Evolutionary conservation across 306 rosid species (phyloP).

Genomic region (Rosa chinensis): DNA sequence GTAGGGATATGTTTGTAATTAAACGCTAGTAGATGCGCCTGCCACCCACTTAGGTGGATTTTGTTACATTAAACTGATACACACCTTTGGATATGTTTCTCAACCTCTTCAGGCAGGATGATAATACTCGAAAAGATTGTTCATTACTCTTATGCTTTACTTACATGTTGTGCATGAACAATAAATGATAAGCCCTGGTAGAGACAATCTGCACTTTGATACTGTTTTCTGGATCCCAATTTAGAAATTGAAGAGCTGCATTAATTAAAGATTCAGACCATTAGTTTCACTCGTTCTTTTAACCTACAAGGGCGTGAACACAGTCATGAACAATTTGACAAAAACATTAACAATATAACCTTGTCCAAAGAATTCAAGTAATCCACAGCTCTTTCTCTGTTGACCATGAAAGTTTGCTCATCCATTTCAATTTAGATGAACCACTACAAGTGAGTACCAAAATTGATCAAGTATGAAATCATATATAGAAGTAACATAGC

Average conservation of each 20-base stretch:
- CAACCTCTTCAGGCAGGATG: not conserved
- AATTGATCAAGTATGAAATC: not conserved
- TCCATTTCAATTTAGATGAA: conserved; percentile 95
- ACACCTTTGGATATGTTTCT: not conserved
- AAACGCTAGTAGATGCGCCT: conserved; percentile 99
- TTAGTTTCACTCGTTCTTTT: not conserved
- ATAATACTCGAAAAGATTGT: conserved; percentile 1
- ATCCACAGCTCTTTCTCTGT: conserved; percentile 87
- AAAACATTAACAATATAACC: conserved; percentile 29
- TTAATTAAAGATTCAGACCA: conserved; percentile 9
- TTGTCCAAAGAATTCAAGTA: conserved; percentile 84
- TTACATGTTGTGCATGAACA: conserved; percentile 97
- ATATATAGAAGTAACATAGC: not conserved
- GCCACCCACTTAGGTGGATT: conserved; percentile 57
- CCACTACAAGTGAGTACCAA: conserved; percentile 46
- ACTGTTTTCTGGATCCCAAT: conserved; percentile 76
- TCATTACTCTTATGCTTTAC: conserved; percentile 17
- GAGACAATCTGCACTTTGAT: conserved; percentile 82
- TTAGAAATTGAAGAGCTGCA: conserved; percentile 79
- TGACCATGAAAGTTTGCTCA: conserved; percentile 67
- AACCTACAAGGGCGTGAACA: not conserved
- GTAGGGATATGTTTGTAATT: too few relatives aligned
- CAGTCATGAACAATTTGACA: not conserved
- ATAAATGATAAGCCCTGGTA: conserved; percentile 85
- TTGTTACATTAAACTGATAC: conserved; percentile 38